phyloP scores from a whole-genome alignment of 257 asterid genomes.

The Solanum chilense region DNA sequence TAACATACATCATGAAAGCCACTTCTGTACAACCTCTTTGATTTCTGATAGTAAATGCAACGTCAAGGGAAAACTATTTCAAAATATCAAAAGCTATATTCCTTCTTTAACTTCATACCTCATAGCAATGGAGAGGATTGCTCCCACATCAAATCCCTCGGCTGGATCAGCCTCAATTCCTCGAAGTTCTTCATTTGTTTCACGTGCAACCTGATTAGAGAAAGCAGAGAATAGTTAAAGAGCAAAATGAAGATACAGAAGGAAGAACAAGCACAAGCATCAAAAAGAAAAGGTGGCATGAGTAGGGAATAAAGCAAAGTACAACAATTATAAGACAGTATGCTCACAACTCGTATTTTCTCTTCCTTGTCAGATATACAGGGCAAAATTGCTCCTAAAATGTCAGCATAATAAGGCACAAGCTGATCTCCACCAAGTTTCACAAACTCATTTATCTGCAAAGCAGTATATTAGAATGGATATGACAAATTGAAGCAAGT shows the following conservation, averaged over 20 bases:
- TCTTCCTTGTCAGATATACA: conserved; percentile 99
- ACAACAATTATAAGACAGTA: neutral
- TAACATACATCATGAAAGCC: neutral
- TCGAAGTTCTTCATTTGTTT: conserved; percentile 92
- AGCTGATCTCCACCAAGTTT: conserved; percentile 99
- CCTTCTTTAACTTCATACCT: conserved; percentile 30
- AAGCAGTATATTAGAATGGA: conserved; percentile 4
- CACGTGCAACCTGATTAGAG: conserved; percentile 74
- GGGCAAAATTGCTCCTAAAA: conserved; percentile 92
- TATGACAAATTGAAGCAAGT: conserved; percentile 4
- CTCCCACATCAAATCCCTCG: conserved; percentile 80
- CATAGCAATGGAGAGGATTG: conserved; percentile 82
- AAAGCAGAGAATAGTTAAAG: neutral
- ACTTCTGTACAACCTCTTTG: neutral
- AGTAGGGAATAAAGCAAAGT: neutral
- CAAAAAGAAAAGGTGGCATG: neutral
- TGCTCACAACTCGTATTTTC: conserved; percentile 88
- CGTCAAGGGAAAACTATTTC: neutral
- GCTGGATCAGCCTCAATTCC: conserved; percentile 77
- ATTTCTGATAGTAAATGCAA: neutral
- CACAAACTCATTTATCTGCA: conserved; percentile 92
- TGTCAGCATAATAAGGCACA: conserved; percentile 94
- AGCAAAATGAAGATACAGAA: neutral
- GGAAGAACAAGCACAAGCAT: neutral
- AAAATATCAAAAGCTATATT: neutral